A percentile compares a stretch with the other conserved stretches of the same genome.
These are phyloP conservation scores for Royoungia palumana DNA, from an alignment of 768 basidiomycete species.

Conservation along the genomic window DNA sequence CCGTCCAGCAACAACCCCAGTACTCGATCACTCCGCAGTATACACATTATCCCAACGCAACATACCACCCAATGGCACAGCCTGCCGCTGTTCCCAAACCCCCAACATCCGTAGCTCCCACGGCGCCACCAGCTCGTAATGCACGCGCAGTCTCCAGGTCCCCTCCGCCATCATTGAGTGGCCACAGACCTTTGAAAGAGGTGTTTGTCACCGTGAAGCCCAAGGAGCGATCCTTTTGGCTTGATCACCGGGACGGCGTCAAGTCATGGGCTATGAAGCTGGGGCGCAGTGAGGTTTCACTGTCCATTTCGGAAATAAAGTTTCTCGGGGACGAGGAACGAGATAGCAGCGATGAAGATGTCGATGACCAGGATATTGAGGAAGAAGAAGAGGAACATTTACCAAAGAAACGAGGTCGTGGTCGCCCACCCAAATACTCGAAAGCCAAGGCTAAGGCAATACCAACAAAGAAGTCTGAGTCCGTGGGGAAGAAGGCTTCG, in stretches of 20 bases:
- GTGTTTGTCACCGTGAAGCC: slow-evolving; percentile 59
- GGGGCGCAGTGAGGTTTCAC: slow-evolving; percentile 49
- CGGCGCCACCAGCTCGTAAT: slow-evolving; percentile 13
- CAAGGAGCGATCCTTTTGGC: slow-evolving; percentile 49
- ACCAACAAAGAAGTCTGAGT: slow-evolving; percentile 31
- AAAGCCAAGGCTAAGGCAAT: slow-evolving; percentile 33
- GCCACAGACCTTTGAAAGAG: slow-evolving; percentile 47
- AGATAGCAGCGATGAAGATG: slow-evolving; percentile 56
- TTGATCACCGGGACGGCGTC: slow-evolving; percentile 71
- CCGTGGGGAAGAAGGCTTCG: slow-evolving; percentile 41
- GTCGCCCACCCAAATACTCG: slow-evolving; percentile 31
- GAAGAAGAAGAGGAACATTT: slow-evolving; percentile 39
- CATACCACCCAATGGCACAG: slow-evolving; percentile 38
- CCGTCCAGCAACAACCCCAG: slow-evolving; percentile 32
- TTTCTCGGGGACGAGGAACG: slow-evolving; percentile 59
- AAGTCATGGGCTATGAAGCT: slow-evolving; percentile 70
- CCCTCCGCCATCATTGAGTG: slow-evolving; percentile 28
- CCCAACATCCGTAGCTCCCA: slow-evolving; percentile 7
- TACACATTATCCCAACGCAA: slow-evolving; percentile 54
- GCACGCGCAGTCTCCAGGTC: slow-evolving; percentile 33
- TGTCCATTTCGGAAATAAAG: slow-evolving; percentile 52
- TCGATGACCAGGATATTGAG: slow-evolving; percentile 42
- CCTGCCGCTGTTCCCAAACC: slow-evolving; percentile 22
- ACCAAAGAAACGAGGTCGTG: slow-evolving; percentile 43
- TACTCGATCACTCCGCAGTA: slow-evolving; percentile 35